Evolutionary conservation across 2,329 filamentous ascomycete species (phyloP), one percentile per base, ranked within the genome.

Genomic region (Trichoderma arundinaceum): DNA sequence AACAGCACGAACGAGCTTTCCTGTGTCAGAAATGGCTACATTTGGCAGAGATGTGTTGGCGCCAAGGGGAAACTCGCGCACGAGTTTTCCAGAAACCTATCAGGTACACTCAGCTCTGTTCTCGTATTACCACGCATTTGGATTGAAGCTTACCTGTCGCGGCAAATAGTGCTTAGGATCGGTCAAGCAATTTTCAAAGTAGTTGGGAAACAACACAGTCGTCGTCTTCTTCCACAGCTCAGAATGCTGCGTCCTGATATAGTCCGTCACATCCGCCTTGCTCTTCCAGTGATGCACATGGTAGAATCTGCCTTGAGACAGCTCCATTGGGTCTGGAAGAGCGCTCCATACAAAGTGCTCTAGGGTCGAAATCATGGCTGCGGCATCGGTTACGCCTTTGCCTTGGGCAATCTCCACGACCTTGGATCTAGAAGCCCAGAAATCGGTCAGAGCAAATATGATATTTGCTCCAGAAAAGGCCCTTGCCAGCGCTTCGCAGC

Each of bases 221-320:
- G 57, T 51, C 13, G 44, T 60, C 19, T 60, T 60, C 19, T 49
- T 32, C 57, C 57, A 49, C 9, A 60, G 43, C 15, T 39, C 44
- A 0, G 44, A 44, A 9, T 60, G 28, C 19, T 49, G 17, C 2
- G 15, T 17, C 32, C 38, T 48, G 17, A 59, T 59, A 17, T 59
- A 59, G 4, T 59, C 56, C 0, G 43, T 59, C 13, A 59, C 56
- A 5, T 59, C 56, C 0, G 32, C 33, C 33, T 59, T 59, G n/a
- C 56, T 38, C 43, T 59, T 59, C 56, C 56, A 59, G 17, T 59
- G 56, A 8, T 59, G 56, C 7, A 59, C 56, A 38, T 48, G 32
- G 8, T 48, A 38, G 17, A 48, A 38, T 22, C 17, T 39, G 2
- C 56, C 56, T 2, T 48, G 17, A 1, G 56, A 59, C 4, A 59